phyloP scores from a whole-genome alignment of 441 rosid genomes.

The Francoa sonchifolia region DNA sequence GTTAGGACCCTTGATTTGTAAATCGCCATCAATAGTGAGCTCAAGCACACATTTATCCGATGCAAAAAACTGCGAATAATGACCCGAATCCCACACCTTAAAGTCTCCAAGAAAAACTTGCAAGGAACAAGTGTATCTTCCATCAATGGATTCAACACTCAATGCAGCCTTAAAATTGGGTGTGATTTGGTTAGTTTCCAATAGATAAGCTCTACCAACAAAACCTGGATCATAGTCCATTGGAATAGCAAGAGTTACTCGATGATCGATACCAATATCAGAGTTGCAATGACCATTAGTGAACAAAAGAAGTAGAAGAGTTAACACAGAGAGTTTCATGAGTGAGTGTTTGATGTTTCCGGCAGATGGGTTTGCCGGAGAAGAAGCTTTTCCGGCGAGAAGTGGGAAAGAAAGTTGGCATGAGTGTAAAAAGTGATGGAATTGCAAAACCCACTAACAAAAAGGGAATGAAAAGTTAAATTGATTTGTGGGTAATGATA shows the following conservation, averaged over 20 bases:
- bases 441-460: slow-evolving; percentile 19
- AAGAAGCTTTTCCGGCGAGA: slow-evolving; percentile 12
- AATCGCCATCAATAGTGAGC: slow-evolving; percentile 57
- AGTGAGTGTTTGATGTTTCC: slow-evolving; percentile 1
- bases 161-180: slow-evolving; percentile 53
- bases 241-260: slow-evolving; percentile 43
- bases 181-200: slow-evolving; percentile 25
- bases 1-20: slow-evolving; percentile 42
- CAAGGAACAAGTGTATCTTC: slow-evolving; percentile 48
- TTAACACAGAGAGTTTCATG: slow-evolving; percentile 24
- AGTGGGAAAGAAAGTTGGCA: slow-evolving; percentile 18
- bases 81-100: slow-evolving; percentile 87
- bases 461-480: slow-evolving; percentile 19
- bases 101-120: slow-evolving; percentile 71
- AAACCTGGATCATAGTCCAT: slow-evolving; percentile 32
- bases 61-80: slow-evolving; percentile 44
- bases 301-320: slow-evolving; percentile 17
- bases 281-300: slow-evolving; percentile 32
- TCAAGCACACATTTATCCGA: slow-evolving; percentile 46
- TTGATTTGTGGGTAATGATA: slow-evolving; percentile 5
- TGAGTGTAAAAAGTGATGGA: slow-evolving; percentile 9
- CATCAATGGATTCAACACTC: slow-evolving; percentile 43
- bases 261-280: slow-evolving; percentile 32
- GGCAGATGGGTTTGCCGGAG: slow-evolving; percentile 6
- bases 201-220: slow-evolving; percentile 57